These are phyloP conservation scores for Penicillium longicatenatum DNA, from an alignment of 495 filamentous ascomycete genomes.

Conservation along the genomic window DNA sequence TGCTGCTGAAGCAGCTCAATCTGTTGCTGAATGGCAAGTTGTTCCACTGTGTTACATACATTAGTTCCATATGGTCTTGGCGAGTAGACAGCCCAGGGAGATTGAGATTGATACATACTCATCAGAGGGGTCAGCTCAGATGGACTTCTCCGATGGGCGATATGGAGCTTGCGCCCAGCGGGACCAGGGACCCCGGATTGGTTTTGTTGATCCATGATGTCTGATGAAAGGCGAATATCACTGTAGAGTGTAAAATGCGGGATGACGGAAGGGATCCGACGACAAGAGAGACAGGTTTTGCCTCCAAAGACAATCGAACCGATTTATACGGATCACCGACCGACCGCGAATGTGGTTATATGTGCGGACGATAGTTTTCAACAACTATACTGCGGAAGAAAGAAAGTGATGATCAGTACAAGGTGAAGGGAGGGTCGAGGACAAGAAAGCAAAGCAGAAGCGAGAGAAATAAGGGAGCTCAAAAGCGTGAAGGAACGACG, in stretches of 20 bases:
- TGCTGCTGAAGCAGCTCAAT: conserved; percentile 97
- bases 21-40: conserved; percentile 97
- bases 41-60: conserved; percentile 69
- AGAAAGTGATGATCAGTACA: conserved; percentile 34
- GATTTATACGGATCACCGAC: conserved; percentile 27
- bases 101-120: conserved; percentile 66
- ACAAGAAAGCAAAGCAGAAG: conserved; percentile 12
- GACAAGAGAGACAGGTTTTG: conserved; percentile 28
- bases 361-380: conserved; percentile 27
- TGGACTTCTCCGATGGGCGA: conserved; percentile 94
- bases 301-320: conserved; percentile 29
- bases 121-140: conserved; percentile 97
- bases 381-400: conserved; percentile 31
- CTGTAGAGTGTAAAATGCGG: conserved; percentile 27
- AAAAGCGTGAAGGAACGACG: conserved; percentile 3
- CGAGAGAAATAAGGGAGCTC: conserved; percentile 11
- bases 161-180: conserved; percentile 88
- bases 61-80: not conserved
- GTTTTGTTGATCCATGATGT: conserved; percentile 80
- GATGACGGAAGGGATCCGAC: conserved; percentile 17
- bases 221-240: conserved; percentile 24
- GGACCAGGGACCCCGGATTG: conserved; percentile 78
- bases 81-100: conserved; percentile 8
- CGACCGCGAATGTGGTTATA: conserved; percentile 29
- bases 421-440: not conserved